Evolutionary conservation across 768 basidiomycete genomes (phyloP), one percentile per base, ranked within the genome.

Genomic region (Trametes elegans): DNA sequence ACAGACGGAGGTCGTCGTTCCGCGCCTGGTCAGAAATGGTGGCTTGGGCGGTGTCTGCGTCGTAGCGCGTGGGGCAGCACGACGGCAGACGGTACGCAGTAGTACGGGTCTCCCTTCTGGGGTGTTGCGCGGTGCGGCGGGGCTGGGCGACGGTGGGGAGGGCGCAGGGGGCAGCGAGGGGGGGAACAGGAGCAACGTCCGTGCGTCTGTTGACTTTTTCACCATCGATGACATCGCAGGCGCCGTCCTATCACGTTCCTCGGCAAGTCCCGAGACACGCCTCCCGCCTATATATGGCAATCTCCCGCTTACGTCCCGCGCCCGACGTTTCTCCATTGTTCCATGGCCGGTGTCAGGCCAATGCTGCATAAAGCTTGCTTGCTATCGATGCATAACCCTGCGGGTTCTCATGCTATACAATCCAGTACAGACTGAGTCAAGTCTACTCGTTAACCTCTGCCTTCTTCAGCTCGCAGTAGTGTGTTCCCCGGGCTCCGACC

Each of bases 1-100:
- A 72, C 70, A 88, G 78, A 79, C 88, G 87, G 70, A 90, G 84
- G 77, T 90, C 87, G 71, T 73, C 79, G 74, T 88, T 88, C 76
- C 83, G 81, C 78, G 76, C 74, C 70, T 87, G 85, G 81, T 82
- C 82, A 82, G 81, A 76, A 87, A 88, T 89, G 70, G 67, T 88
- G 82, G 72, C 69, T 62, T n/a, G 66, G 59, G 63, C 42, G 55
- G 69, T 61, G 70, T 73, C 73, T 72, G 73, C 67, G 78, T 74
- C 79, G 73, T 58, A 64, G 60, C 59, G 53, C 45, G 45, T 36
- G 41, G 31, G 39, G 55, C 58, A 55, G 51, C 57, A 61, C 63
- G 66, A 70, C 66, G 56, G 54, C 65, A 68, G 61, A 63, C 59
- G 39, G 44, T 21, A 34, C 41, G 49, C 49, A 35, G 27, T 14